Evolutionary conservation across 208 protist species (phyloP), one percentile per base, ranked within the genome.

Genomic region (Wallacemonas sp.): DNA sequence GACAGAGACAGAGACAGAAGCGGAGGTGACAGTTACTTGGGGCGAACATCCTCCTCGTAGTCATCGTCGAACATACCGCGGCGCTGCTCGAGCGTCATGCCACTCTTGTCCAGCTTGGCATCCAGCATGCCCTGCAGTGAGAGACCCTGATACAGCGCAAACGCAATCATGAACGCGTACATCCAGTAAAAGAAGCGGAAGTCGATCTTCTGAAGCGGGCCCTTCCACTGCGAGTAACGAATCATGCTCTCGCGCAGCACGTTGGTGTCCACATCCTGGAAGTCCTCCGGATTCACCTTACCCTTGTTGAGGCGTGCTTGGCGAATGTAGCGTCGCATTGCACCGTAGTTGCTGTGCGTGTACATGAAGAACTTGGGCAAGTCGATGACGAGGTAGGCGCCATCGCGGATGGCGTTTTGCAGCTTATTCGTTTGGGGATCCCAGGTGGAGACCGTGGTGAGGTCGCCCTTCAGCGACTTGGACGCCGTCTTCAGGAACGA

Each of bases 101-200:
- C 85, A 55, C 58, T 80, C 36, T 83, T 77, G 34, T 94, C 82
- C 2, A 90, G 27, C 32, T 80, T 85, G 17, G 76, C 81, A 38
- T 90, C 79, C 17, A 88, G 46, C 69, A 90, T 74, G 2, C 65
- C 66, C 64, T 89, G 74, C 43, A 93, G 65, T 30, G 72, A 48
- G 46, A 85, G 56, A 2, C 79, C 84, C 63, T 91, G 81, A 72
- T 78, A 94, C n/a, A 87, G 66, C 1, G 83, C 76, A 47, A 89
- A 91, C 8, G 74, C 66, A 70, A 94, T 87, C 88, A 94, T 94
- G 19, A 94, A 43, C 11, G 70, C 81, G 72, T 94, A 94, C 79
- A 94, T 88, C 82, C 83, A 94, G 55, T 88, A 90, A 43, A 94
- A 90, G 63, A 78, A 82, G 24, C 87, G 83, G 58, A 94, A 88